Evolutionary conservation across 2,329 filamentous ascomycete genomes (phyloP).

Genomic region (Cytospora leucostoma): DNA sequence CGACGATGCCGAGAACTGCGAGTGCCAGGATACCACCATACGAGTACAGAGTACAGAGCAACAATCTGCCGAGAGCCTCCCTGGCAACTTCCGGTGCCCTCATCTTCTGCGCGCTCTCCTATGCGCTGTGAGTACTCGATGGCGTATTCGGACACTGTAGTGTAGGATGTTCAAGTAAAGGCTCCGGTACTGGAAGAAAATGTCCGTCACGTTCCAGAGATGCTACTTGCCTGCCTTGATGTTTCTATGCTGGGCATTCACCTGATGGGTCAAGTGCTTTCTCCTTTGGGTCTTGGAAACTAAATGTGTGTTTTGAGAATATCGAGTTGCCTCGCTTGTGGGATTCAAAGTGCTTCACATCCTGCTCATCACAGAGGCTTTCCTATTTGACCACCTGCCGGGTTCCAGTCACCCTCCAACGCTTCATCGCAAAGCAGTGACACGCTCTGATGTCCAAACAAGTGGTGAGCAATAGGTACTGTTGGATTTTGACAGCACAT

Average conservation of each 20-base stretch:
- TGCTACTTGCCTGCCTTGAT: not conserved
- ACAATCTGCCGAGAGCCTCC: not conserved
- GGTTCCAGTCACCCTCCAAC: not conserved
- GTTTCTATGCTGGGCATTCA: not conserved
- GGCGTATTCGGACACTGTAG: not conserved
- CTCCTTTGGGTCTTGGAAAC: not conserved
- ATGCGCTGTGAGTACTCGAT: not conserved
- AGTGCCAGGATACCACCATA: constrained; percentile 11
- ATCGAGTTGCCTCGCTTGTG: not conserved
- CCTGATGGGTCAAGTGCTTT: not conserved
- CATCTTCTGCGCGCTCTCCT: not conserved
- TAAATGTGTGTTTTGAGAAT: not conserved
- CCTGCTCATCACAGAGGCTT: not conserved
- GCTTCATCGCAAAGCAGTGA: not conserved
- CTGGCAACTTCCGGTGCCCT: not conserved
- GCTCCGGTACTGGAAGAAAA: not conserved
- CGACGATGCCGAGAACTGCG: constrained; percentile 5
- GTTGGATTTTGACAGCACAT: not conserved
- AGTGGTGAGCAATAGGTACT: not conserved
- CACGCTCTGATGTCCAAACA: not conserved
- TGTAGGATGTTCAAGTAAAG: not conserved
- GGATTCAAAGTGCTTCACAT: not conserved
- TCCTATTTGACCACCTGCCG: not conserved
- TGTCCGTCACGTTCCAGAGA: not conserved
- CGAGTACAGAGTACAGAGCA: not conserved